A percentile compares a stretch with the other conserved stretches of the same genome.
Evolutionary conservation across 2,329 filamentous ascomycete species (phyloP).

Genomic region (Dactylella cylindrospora): DNA sequence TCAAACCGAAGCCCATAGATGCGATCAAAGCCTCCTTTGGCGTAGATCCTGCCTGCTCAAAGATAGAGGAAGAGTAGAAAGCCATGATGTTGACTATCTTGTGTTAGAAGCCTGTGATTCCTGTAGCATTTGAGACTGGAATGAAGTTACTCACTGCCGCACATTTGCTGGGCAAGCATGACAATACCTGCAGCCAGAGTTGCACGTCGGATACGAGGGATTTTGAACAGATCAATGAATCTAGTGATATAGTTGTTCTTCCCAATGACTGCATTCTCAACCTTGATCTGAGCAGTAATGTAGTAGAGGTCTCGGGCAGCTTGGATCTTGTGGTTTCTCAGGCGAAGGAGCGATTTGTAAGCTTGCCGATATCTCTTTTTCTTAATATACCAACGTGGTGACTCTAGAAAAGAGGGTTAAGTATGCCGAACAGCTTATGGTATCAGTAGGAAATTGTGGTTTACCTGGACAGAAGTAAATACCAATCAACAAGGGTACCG

Average conservation of each 20-base stretch:
- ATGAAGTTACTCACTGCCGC: conserved; percentile 53
- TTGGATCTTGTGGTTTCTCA: conserved; percentile 63
- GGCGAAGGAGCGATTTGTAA: conserved; percentile 60
- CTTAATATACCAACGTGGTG: conserved; percentile 66
- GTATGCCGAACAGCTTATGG: neutral
- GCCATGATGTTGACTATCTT: conserved; percentile 67
- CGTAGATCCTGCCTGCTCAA: conserved; percentile 61
- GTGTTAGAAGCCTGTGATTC: conserved; percentile 6
- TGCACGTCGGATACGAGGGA: conserved; percentile 69
- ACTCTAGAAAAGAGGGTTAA: conserved; percentile 23
- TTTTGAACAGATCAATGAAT: conserved; percentile 67
- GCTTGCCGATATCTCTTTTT: conserved; percentile 65
- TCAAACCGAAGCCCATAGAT: conserved; percentile 66
- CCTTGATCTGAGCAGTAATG: conserved; percentile 59
- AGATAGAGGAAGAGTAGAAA: conserved; percentile 71
- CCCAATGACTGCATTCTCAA: conserved; percentile 53
- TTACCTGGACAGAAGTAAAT: conserved; percentile 62
- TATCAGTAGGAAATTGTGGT: neutral
- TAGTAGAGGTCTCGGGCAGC: conserved; percentile 66
- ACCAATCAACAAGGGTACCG: conserved; percentile 62
- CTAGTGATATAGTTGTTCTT: conserved; percentile 63
- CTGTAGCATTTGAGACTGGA: conserved; percentile 62
- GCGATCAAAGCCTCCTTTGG: conserved; percentile 62
- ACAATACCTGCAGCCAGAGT: conserved; percentile 75
- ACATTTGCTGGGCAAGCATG: conserved; percentile 71